Evolutionary conservation across 2,329 filamentous ascomycete species (phyloP), one percentile per base, ranked within the genome.

Genomic region (Arthrobotrys megalospora): DNA sequence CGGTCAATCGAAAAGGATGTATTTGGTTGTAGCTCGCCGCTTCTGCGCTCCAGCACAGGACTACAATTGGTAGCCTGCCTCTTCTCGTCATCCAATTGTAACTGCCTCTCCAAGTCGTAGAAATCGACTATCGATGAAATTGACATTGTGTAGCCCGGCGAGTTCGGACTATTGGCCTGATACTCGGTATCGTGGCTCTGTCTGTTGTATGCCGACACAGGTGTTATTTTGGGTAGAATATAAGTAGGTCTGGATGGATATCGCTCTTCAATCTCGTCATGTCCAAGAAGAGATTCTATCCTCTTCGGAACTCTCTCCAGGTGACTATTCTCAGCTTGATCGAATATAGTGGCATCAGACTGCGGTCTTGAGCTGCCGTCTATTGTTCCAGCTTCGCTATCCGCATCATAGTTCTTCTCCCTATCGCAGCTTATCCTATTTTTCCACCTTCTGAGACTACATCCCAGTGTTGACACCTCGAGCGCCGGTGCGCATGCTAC

Each of bases 61-160:
- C 75, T 78, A 28, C 75, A 78, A 24, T 72, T 78, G 2, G 28
- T 55, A 36, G 62, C 63, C 62, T 78, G 75, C n/a, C 75, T 63
- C 36, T 69, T 53, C 28, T 78, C 75, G 28, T 78, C 75, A 32
- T 78, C 75, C n/a, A 78, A 32, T 16, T 78, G 75, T 28, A 78
- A 34, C 60, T 78, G 75, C 24, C 75, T 78, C 24, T 78, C 75
- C 47, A 78, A 19, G 28, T 78, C 75, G 43, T 78, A 72, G 52
- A 78, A 78, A 21, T 78, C 75, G 5, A 67, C 67, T 16, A 78
- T 78, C 2, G 75, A 78, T 14, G 75, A 68, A n/a, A 78, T 70
- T 0, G 75, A 78, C 62, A 78, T 66, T 19, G 75, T 78, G 47
- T 72, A 78, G 11, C 75, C 75, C 24, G 75, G 75, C 3, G 75